These are phyloP conservation scores for Parafenestella ontariensis DNA, from an alignment of 2,329 filamentous ascomycete species.

Conservation along the genomic window DNA sequence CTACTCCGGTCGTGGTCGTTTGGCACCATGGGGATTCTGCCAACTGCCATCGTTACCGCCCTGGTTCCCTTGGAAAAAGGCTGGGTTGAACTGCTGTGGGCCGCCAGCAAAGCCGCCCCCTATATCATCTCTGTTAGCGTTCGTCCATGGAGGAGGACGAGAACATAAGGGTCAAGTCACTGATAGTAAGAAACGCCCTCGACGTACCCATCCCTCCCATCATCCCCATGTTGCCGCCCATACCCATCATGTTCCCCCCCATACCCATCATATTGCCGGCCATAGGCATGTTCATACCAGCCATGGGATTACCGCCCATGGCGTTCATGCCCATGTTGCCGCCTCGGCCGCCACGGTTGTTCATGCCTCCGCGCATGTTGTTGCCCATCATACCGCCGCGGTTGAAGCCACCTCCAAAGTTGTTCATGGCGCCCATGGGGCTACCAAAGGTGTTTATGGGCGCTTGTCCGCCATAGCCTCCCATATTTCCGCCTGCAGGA, in stretches of 20 bases:
- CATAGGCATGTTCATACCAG: constrained; percentile 50
- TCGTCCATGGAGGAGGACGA: neutral
- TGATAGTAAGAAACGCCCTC: constrained; percentile 6
- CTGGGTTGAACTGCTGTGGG: constrained; percentile 74
- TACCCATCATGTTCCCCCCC: constrained; percentile 46
- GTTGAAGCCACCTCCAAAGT: constrained; percentile 50
- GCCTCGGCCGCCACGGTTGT: constrained; percentile 49
- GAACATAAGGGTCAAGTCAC: constrained; percentile 2
- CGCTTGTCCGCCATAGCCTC: constrained; percentile 54
- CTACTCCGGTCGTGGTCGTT: constrained; percentile 76
- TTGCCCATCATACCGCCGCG: constrained; percentile 51
- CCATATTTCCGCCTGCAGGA: constrained; percentile 41
- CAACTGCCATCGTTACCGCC: constrained; percentile 67
- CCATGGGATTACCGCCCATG: constrained; percentile 48
- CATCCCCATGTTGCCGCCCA: constrained; percentile 43
- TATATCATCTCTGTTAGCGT: constrained; percentile 17
- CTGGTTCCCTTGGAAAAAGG: constrained; percentile 68
- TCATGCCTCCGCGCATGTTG: constrained; percentile 56
- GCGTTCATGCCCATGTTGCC: constrained; percentile 46
- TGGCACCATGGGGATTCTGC: constrained; percentile 78
- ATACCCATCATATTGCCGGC: constrained; percentile 50
- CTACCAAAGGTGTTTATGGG: constrained; percentile 57
- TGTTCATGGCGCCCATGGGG: constrained; percentile 46
- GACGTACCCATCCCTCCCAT: constrained; percentile 44
- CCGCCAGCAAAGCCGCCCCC: constrained; percentile 65